Evolutionary conservation across 176 grass and related monocot species (phyloP).

Genomic region (Alopecurus myosuroides): DNA sequence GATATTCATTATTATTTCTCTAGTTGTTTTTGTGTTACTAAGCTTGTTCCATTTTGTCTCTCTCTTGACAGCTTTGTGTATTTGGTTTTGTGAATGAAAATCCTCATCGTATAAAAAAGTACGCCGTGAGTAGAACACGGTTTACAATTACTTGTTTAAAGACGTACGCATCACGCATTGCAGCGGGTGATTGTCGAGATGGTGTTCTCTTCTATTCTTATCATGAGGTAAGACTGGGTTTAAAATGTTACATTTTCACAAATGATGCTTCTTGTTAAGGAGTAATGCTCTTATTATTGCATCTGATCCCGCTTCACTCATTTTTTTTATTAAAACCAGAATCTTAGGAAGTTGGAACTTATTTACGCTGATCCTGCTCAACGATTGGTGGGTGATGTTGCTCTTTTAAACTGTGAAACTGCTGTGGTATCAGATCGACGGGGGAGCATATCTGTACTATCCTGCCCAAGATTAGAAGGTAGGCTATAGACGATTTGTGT

Average conservation of each 20-base stretch:
- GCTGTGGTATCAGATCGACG: slow-evolving; percentile 89
- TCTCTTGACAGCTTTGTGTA: slow-evolving; percentile 62
- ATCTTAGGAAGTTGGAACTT: slow-evolving; percentile 72
- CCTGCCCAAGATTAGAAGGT: slow-evolving; percentile 81
- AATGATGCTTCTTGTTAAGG: slow-evolving; percentile 12
- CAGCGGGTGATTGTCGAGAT: slow-evolving; percentile 97
- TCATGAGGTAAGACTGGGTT: slow-evolving; percentile 61
- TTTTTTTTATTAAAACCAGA: slow-evolving; percentile 33
- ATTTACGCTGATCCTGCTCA: slow-evolving; percentile 83
- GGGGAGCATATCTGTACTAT: slow-evolving; percentile 92
- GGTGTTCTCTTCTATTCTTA: slow-evolving; percentile 97
- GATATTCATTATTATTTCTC: not conserved
- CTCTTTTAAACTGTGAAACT: slow-evolving; percentile 76
- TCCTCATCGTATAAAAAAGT: slow-evolving; percentile 69
- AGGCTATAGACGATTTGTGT: not conserved
- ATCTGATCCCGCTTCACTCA: slow-evolving; percentile 1
- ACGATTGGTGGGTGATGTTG: slow-evolving; percentile 85
- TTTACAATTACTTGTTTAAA: slow-evolving; percentile 94
- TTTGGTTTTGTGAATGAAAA: slow-evolving; percentile 80
- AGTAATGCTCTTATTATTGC: slow-evolving; percentile 4
- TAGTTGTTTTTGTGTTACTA: not conserved
- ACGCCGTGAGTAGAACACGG: slow-evolving; percentile 54
- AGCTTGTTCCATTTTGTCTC: slow-evolving; percentile 7
- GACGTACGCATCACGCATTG: slow-evolving; percentile 73
- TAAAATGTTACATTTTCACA: slow-evolving; percentile 17